Conservation (phyloP, 2,329 filamentous ascomycete genomes). For the Coniochaeta sp. region DNA sequence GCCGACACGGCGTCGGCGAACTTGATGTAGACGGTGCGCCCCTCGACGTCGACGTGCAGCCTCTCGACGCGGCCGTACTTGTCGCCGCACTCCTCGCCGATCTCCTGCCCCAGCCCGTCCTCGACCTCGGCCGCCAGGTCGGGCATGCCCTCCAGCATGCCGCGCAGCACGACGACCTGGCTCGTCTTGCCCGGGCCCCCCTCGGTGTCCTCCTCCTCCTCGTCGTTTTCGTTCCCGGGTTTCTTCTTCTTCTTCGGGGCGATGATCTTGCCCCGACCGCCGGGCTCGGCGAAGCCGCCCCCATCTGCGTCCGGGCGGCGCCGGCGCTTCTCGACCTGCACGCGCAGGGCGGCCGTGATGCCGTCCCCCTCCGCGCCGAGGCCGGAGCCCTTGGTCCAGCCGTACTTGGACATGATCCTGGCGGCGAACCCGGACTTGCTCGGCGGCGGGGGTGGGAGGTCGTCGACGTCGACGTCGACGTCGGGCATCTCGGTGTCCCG, state of each 20-base stretch:
- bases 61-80: slow-evolving; percentile 84
- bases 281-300: slow-evolving; percentile 66
- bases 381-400: slow-evolving; percentile 82
- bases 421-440: slow-evolving; percentile 81
- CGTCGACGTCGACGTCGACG: no score
- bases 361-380: slow-evolving; percentile 77
- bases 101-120: slow-evolving; percentile 76
- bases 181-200: slow-evolving; percentile 68
- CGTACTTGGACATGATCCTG: slow-evolving; percentile 87
- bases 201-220: slow-evolving; percentile 13
- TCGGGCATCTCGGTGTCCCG: slow-evolving; percentile 54
- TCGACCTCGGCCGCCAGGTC: slow-evolving; percentile 73
- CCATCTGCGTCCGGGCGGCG: slow-evolving; percentile 73
- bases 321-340: slow-evolving; percentile 80
- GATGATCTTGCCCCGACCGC: slow-evolving; percentile 69
- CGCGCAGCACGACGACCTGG: slow-evolving; percentile 71
- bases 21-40: slow-evolving; percentile 77
- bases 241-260: slow-evolving; percentile 33
- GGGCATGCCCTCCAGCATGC: slow-evolving; percentile 79
- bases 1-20: slow-evolving; percentile 84
- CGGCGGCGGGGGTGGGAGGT: slow-evolving; percentile 30
- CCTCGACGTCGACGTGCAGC: slow-evolving; percentile 62
- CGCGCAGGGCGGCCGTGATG: slow-evolving; percentile 75
- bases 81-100: slow-evolving; percentile 85
- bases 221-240: not conserved